A percentile compares a stretch with the other conserved stretches of the same genome.
Conservation (phyloP, 345 rosid genomes). For the Reutealis trisperma region DNA sequence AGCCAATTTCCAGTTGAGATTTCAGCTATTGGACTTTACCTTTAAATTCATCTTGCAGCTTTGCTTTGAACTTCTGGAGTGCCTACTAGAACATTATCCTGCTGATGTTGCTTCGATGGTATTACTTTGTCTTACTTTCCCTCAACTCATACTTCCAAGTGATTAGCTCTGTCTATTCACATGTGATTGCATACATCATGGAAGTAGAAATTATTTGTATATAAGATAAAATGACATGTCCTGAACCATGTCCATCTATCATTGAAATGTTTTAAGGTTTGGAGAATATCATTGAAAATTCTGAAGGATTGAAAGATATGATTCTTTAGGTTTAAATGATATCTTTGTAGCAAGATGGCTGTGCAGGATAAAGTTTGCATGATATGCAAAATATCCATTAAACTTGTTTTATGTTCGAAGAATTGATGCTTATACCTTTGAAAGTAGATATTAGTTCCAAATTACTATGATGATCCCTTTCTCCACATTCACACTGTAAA, state of each 20-base stretch:
- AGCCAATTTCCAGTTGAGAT: conserved; percentile 3
- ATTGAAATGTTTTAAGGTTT: not conserved
- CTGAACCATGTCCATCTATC: not conserved
- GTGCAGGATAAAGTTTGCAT: not conserved
- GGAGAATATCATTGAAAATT: not conserved
- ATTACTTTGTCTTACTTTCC: conserved; percentile 28
- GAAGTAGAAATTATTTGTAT: not conserved
- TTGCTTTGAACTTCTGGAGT: conserved; percentile 79
- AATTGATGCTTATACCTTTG: not conserved
- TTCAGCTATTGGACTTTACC: conserved; percentile 20
- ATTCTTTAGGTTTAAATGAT: not conserved
- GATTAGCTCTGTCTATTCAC: not conserved
- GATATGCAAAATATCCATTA: not conserved
- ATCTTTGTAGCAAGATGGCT: not conserved
- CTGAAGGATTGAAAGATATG: not conserved
- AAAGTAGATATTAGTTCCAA: not conserved
- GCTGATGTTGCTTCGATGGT: conserved; percentile 56
- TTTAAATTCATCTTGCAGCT: conserved; percentile 52
- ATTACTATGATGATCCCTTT: not conserved
- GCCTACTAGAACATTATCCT: conserved; percentile 64
- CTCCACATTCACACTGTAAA: not conserved
- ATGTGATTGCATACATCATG: not conserved
- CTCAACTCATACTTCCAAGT: conserved; percentile 6
- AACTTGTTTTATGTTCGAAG: not conserved
- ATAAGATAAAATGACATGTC: not conserved